Percentiles rank a stretch among this genome's conserved stretches.
These are phyloP conservation scores for Mucor racemosus DNA, from an alignment of 371 early-diverging fungal species.

Conservation along the genomic window DNA sequence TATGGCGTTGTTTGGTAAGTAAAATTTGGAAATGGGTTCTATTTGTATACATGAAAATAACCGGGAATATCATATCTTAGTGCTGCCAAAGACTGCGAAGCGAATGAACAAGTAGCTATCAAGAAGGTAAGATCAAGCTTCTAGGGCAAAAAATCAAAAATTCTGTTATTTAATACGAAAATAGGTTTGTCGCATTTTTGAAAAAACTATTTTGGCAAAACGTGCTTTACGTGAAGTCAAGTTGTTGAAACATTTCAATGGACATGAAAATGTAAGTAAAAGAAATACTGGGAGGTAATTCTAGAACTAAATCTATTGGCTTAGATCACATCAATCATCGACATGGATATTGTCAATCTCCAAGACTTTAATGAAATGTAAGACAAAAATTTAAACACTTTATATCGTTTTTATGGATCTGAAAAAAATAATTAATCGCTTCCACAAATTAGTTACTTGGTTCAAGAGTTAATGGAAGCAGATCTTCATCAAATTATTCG, in stretches of 20 bases:
- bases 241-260: slow-evolving; percentile 86
- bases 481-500: slow-evolving; percentile 98
- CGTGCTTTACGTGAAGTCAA: slow-evolving; percentile 91
- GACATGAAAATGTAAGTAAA: slow-evolving; percentile 83
- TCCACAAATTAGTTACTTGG: slow-evolving; percentile 61
- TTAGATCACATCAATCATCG: slow-evolving; percentile 82
- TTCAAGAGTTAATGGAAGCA: slow-evolving; percentile 98
- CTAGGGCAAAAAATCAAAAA: no score
- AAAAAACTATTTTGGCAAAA: slow-evolving; percentile 85
- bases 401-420: neutral
- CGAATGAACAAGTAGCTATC: slow-evolving; percentile 89
- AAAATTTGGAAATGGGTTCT: neutral
- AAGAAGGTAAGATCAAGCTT: slow-evolving; percentile 71
- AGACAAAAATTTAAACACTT: neutral
- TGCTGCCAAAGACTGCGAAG: slow-evolving; percentile 78
- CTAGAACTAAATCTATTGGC: neutral
- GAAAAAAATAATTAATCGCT: no score
- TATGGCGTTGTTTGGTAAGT: slow-evolving; percentile 89
- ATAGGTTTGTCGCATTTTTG: slow-evolving; percentile 65
- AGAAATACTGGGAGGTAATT: no score
- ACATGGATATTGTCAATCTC: slow-evolving; percentile 59
- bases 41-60: neutral
- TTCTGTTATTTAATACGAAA: neutral
- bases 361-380: slow-evolving; percentile 89
- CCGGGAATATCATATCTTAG: slow-evolving; percentile 37